These are phyloP conservation scores for Cytospora piceicola DNA, from an alignment of 2,329 filamentous ascomycete genomes.

Conservation along the genomic window DNA sequence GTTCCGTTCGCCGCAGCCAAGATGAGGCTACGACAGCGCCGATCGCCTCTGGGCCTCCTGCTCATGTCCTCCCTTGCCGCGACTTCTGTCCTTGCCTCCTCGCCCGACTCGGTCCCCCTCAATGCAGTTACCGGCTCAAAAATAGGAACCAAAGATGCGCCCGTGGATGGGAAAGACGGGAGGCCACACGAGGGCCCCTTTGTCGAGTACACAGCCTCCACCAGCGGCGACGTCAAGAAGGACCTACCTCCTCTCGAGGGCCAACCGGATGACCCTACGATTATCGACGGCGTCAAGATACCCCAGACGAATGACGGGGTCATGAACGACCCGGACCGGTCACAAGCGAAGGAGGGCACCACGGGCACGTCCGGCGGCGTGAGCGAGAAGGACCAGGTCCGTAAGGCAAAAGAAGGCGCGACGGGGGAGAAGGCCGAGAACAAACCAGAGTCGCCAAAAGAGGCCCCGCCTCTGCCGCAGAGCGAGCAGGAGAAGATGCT, in stretches of 20 bases:
- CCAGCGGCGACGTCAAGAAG: conserved; percentile 41
- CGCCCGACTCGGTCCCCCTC: conserved; percentile 34
- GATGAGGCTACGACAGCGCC: conserved; percentile 64
- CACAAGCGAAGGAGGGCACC: conserved; percentile 79
- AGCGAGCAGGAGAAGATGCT: conserved; percentile 74
- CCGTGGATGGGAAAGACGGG: conserved; percentile 90
- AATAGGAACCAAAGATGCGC: conserved; percentile 71
- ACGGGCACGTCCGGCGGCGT: conserved; percentile 89
- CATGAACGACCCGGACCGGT: conserved; percentile 85
- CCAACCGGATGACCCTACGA: conserved; percentile 54
- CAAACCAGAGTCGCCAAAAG: conserved; percentile 82
- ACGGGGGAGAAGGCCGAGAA: conserved; percentile 71
- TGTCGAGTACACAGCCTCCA: conserved; percentile 52
- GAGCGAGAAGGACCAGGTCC: conserved; percentile 80
- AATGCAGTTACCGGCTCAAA: conserved; percentile 35
- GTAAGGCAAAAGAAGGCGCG: conserved; percentile 68
- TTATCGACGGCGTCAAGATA: conserved; percentile 64
- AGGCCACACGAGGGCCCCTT: conserved; percentile 89
- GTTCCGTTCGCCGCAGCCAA: conserved; percentile 34
- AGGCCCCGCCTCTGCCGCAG: conserved; percentile 79
- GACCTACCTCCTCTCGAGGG: conserved; percentile 52
- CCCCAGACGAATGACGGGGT: conserved; percentile 75
- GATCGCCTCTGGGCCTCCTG: conserved; percentile 62
- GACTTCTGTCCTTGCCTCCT: conserved; percentile 44
- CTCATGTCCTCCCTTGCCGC: conserved; percentile 60